A percentile compares a stretch with the other conserved stretches of the same genome.
These are phyloP conservation scores for Melanogaster broomeanus DNA, from an alignment of 768 basidiomycete species.

Conservation along the genomic window DNA sequence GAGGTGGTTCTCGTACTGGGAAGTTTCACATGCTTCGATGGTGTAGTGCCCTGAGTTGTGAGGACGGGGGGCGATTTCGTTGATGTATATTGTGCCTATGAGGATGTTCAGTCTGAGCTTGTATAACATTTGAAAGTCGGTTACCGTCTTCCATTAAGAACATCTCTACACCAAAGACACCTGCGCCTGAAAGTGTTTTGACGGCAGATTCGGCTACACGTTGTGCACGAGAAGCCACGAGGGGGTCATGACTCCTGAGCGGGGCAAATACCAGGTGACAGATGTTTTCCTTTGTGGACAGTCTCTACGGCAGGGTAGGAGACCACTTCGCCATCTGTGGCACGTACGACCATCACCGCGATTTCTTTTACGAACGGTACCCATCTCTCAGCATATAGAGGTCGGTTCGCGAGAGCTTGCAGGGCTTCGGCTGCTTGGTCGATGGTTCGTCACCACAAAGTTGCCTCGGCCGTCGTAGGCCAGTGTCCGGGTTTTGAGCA, in stretches of 20 bases:
- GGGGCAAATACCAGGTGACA: constrained; percentile 94
- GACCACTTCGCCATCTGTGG: constrained; percentile 65
- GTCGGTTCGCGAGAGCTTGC: constrained; percentile 57
- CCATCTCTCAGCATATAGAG: constrained; percentile 94
- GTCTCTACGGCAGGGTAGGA: constrained; percentile 96
- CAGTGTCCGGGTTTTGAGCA: constrained; percentile 94
- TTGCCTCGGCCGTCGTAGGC: constrained; percentile 98
- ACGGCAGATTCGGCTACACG: constrained; percentile 80
- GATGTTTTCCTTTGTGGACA: constrained; percentile 88
- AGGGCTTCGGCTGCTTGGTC: constrained; percentile 54
- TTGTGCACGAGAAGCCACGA: constrained; percentile 61
- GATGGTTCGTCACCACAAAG: constrained; percentile 63
- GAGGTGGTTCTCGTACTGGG: constrained; percentile 97
- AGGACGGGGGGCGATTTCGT: constrained; percentile 97
- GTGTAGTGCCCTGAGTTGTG: constrained; percentile 99
- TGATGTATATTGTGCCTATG: constrained; percentile 76
- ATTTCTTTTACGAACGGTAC: constrained; percentile 87
- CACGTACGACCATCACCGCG: constrained; percentile 95
- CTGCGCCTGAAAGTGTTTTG: constrained; percentile 78
- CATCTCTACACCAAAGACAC: constrained; percentile 98
- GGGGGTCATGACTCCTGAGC: constrained; percentile 59
- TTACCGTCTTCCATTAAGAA: constrained; percentile 87
- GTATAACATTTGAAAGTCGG: constrained; percentile 14
- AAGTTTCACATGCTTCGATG: constrained; percentile 95
- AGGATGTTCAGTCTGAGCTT: not conserved